A percentile compares a stretch with the other conserved stretches of the same genome.
Evolutionary conservation across 495 filamentous ascomycete genomes (phyloP).

Genomic region (Penicillium macrosclerotiorum): DNA sequence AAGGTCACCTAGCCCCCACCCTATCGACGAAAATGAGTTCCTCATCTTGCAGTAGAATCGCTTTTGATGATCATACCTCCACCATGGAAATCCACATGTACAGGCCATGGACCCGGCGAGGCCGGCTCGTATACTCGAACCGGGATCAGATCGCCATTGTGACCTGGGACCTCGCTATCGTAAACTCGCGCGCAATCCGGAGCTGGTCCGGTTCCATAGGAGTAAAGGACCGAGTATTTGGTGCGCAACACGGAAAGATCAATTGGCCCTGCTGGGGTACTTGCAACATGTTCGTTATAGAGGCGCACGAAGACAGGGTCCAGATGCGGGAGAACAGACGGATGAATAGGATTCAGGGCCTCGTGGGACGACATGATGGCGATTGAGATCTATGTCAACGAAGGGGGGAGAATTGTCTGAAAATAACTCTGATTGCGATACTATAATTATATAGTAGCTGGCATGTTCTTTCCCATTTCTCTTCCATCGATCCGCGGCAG

Average conservation of each 20-base stretch:
- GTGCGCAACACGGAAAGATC: constrained; percentile 23
- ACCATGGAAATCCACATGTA: constrained; percentile 51
- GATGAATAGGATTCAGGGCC: constrained; percentile 32
- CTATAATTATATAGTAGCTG: too few species aligned
- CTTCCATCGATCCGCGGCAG: too few species aligned
- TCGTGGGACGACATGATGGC: constrained; percentile 22
- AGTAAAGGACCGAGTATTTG: constrained; percentile 31
- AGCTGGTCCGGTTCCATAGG: constrained; percentile 28
- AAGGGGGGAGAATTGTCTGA: too few species aligned
- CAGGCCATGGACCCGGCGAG: constrained; percentile 41
- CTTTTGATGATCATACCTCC: constrained; percentile 10
- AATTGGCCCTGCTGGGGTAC: constrained; percentile 28
- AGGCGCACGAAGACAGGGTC: constrained; percentile 29
- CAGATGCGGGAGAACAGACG: constrained; percentile 23
- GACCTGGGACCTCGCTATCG: constrained; percentile 34
- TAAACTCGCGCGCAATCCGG: constrained; percentile 25
- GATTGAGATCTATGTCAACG: too few species aligned
- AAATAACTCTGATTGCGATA: too few species aligned
- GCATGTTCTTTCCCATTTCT: too few species aligned
- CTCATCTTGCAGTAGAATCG: neutral
- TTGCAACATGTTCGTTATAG: constrained; percentile 31
- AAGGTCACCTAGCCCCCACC: constrained; percentile 50
- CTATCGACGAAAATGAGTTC: constrained; percentile 16
- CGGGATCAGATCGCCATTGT: constrained; percentile 40
- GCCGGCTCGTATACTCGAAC: constrained; percentile 45